Conservation (phyloP, 2,329 filamentous ascomycete genomes). For the Arthrobotrys musiformis region DNA sequence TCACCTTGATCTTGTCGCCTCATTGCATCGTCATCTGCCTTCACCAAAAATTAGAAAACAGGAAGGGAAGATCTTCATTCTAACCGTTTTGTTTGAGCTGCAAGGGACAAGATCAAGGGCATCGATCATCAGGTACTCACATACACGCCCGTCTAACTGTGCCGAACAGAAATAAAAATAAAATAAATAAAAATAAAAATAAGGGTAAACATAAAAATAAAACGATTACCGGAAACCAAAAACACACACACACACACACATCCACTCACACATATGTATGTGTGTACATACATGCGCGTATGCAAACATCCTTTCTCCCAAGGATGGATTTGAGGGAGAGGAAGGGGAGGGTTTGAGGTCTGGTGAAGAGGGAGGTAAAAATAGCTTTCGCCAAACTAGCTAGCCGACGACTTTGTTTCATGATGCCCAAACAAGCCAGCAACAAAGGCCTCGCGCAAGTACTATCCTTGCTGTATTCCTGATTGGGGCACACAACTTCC, state of each 20-base stretch:
- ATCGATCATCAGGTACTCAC: background rate
- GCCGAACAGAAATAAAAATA: background rate
- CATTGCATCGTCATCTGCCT: background rate
- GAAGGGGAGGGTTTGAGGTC: slow-evolving; percentile 24
- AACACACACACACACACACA: background rate
- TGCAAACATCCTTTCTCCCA: slow-evolving; percentile 41
- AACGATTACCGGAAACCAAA: no score
- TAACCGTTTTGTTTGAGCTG: slow-evolving; percentile 38
- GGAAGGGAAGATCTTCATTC: background rate
- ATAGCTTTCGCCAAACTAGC: slow-evolving; percentile 39
- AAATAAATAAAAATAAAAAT: background rate
- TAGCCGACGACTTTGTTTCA: slow-evolving; percentile 53
- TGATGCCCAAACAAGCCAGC: slow-evolving; percentile 45
- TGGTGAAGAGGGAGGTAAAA: slow-evolving; percentile 31
- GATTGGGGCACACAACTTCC: slow-evolving; percentile 12
- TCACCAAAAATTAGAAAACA: background rate
- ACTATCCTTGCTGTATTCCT: slow-evolving; percentile 38
- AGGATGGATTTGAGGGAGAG: slow-evolving; percentile 9
- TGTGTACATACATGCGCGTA: background rate
- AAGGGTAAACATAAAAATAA: background rate
- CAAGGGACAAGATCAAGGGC: slow-evolving; percentile 38
- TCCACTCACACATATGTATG: background rate
- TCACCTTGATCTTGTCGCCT: no score
- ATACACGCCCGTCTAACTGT: background rate
- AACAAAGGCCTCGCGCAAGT: slow-evolving; percentile 33